A percentile compares a stretch with the other conserved stretches of the same genome.
Conservation (phyloP, 345 rosid genomes). For the Mangifera indica region DNA sequence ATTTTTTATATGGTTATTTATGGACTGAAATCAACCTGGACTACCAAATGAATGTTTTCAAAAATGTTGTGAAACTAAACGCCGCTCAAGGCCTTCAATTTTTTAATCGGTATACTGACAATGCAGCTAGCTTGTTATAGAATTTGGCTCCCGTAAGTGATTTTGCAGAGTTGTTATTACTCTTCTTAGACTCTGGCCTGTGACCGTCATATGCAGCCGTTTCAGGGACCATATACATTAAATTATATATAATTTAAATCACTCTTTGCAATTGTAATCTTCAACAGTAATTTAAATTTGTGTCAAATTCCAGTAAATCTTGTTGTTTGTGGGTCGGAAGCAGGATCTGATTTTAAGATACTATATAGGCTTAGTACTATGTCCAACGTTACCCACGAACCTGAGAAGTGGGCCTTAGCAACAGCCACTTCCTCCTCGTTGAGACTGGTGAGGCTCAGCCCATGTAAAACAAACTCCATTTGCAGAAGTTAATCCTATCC, state of each 20-base stretch:
- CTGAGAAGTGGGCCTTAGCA: not conserved
- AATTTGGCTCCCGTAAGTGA: not conserved
- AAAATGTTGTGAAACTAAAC: not conserved
- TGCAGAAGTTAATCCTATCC: no score
- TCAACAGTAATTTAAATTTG: no score
- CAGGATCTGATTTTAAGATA: no score
- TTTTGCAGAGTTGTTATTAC: conserved; percentile 8
- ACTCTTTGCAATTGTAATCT: no score
- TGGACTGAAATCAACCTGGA: not conserved
- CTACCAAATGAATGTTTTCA: not conserved
- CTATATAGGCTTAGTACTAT: no score
- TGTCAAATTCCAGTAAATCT: no score
- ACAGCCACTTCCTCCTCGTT: not conserved
- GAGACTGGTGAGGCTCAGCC: not conserved
- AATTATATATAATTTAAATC: no score
- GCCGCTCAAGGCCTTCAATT: not conserved
- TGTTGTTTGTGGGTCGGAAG: no score
- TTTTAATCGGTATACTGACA: no score
- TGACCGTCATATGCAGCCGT: not conserved
- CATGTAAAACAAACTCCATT: not conserved
- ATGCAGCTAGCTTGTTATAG: not conserved
- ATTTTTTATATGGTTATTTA: not conserved
- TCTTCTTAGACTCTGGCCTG: conserved; percentile 2
- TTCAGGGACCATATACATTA: not conserved
- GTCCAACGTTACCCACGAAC: no score